These are phyloP conservation scores for Ganoderma sinense DNA, from an alignment of 1,284 basidiomycete species.

Conservation along the genomic window DNA sequence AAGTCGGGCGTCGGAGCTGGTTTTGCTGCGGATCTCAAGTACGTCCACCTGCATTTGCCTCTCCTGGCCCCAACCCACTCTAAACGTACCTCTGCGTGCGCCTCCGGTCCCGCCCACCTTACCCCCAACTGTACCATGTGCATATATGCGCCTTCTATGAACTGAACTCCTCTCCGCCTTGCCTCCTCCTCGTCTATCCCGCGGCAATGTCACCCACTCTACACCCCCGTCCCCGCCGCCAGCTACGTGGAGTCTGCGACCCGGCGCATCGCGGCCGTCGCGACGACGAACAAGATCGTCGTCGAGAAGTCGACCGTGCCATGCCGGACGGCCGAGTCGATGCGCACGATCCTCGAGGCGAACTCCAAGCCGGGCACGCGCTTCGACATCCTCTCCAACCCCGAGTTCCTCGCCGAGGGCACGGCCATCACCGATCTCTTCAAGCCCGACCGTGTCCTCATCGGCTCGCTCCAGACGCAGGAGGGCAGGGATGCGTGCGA, in stretches of 20 bases:
- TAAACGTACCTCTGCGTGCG: slow-evolving; percentile 6
- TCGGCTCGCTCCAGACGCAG: slow-evolving; percentile 91
- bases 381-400: slow-evolving; percentile 99
- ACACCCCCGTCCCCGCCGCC: background rate
- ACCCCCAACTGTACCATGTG: background rate
- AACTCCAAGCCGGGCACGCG: slow-evolving; percentile 92
- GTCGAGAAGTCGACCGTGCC: slow-evolving; percentile 99
- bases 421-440: slow-evolving; percentile 94
- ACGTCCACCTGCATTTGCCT: slow-evolving; percentile 31
- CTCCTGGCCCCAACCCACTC: background rate
- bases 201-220: slow-evolving; percentile 2
- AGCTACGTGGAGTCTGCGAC: slow-evolving; percentile 98
- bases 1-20: slow-evolving; percentile 97
- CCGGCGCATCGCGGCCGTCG: slow-evolving; percentile 92
- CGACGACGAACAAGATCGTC: slow-evolving; percentile 94
- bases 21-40: slow-evolving; percentile 98
- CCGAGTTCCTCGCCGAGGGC: slow-evolving; percentile 98
- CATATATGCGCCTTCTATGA: background rate
- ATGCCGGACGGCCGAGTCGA: slow-evolving; percentile 97
- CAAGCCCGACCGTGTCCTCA: slow-evolving; percentile 93
- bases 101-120: background rate
- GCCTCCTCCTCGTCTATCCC: slow-evolving; percentile 7
- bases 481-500: slow-evolving; percentile 87
- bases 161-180: background rate
- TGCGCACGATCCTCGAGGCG: slow-evolving; percentile 98